Evolutionary conservation across 2,329 filamentous ascomycete species (phyloP).

Genomic region (Aspergillus sp.): DNA sequence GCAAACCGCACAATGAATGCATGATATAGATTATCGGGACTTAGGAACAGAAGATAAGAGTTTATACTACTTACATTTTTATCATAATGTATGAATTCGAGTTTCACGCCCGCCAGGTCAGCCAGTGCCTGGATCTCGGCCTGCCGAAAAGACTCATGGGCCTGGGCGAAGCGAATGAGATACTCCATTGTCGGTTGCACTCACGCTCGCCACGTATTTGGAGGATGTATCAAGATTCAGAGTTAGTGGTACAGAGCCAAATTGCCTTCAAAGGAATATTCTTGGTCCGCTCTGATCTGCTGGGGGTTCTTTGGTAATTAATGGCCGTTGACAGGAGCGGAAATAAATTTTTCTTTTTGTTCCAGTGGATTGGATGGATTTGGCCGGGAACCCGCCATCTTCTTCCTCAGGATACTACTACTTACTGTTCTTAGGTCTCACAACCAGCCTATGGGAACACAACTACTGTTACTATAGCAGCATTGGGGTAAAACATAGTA

Average conservation of each 20-base stretch:
- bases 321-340: background rate
- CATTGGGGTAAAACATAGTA: too few species aligned
- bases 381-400: background rate
- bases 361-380: slow-evolving; percentile 9
- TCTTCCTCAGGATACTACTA: background rate
- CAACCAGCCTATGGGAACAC: too few species aligned
- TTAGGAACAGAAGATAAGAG: background rate
- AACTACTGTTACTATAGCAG: background rate
- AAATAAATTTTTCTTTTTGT: slow-evolving; percentile 14
- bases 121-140: slow-evolving; percentile 83
- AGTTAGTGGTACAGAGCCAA: background rate
- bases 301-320: background rate
- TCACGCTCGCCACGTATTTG: background rate
- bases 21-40: background rate
- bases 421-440: too few species aligned
- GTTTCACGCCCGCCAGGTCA: slow-evolving; percentile 62
- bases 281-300: background rate
- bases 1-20: background rate
- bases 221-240: background rate
- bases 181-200: slow-evolving; percentile 62
- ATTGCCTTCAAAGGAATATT: background rate
- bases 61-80: slow-evolving; percentile 61
- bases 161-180: slow-evolving; percentile 84
- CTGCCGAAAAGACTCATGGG: slow-evolving; percentile 85
- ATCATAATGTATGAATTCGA: slow-evolving; percentile 75